Base-by-base conservation (phyloP, 257 asterid genomes). In the Solanum tarapatanum region DNA sequence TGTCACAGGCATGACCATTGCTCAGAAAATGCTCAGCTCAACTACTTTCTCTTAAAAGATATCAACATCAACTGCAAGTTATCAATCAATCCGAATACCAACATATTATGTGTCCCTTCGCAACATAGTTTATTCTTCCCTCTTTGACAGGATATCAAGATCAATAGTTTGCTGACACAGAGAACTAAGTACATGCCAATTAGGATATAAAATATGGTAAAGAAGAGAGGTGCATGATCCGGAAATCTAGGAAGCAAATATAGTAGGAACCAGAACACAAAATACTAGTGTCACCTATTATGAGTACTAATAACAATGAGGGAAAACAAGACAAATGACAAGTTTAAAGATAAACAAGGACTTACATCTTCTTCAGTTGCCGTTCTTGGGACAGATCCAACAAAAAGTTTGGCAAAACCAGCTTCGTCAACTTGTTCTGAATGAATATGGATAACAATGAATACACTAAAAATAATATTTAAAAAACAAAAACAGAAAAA, bases 371-470 rank as follows among this genome's bases (percentile, higher is more conserved):
- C 94, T 89, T 96, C 99, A 14, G 95, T 94, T 76, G 93, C 94
- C 4, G 96, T 92, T 93, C 98, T 91, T 8, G 99, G 99, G 85
- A 96, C 98, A 84, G 99, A 96, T 86, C 99, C 99, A 69, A 96
- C 96, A 90, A 96, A 96, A 58, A 96, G 98, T 90, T 96, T 96
- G 58, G 96, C 96, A 88, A 93, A 94, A 86, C 90, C 88, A 83
- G 90, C 91, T 89, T 95, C 96, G 85, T 94, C 95, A 73, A 86
- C 48, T 85, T 88, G 92, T 36, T 96, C 99, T 94, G 90, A 70
- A 80, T n/a, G 83, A 28, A 26, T 28, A 80, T 80, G 41, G 85
- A 45, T 80, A 80, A 48, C 69, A 45, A 28, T 43, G 19, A 48
- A 28, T 48, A 80, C 69, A 80, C 36, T 28, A 48, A 80, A 80